Evolutionary conservation across 176 grass and related monocot species (phyloP), one percentile per base, ranked within the genome.

Genomic region (Zea luxurians): DNA sequence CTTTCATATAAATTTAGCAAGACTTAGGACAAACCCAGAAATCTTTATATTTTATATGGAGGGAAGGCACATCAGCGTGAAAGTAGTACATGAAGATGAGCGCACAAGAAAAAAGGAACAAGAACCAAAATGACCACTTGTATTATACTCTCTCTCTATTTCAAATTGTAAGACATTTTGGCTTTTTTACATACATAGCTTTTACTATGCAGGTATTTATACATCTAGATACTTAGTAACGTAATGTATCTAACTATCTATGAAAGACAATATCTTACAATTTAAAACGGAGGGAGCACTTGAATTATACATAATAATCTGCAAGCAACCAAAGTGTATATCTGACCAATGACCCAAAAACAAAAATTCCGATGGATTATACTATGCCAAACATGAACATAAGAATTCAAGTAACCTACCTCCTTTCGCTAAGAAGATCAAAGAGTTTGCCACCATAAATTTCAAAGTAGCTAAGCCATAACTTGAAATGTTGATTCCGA

Each of bases 381-480:
- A 62, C 61, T 50, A 49, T 77, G 45, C 13, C 44, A 77, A 50
- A 45, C 16, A 80, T 2, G 49, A 72, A 63, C 11, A 64, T 37
- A 68, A 68, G 21, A 43, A 74, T 54, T 34, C 5, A 41, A 59
- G 21, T 36, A 75, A 67, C 63, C 38, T 77, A 96, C 92, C 89
- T 89, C 64, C 92, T 91, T 52, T 89, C 81, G 60, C 79, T 76
- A 13, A 96, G 89, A 87, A 96, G 89, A 86, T 96, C 92, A 68
- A 89, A 91, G 4, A 96, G 80, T 50, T 91, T 96, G 41, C 90
- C 90, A 37, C 89, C 84, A 78, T 91, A 87, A 64, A 96, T 96
- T 66, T 96, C 88, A 70, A 93, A 93, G 62, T 93, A 88, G 83
- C 91, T 93, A 17, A 93, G 70, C 87, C 87, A 93, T 52, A 93